phyloP scores from a whole-genome alignment of 2,329 filamentous ascomycete genomes.

The Hymenoscyphus fraxineus region DNA sequence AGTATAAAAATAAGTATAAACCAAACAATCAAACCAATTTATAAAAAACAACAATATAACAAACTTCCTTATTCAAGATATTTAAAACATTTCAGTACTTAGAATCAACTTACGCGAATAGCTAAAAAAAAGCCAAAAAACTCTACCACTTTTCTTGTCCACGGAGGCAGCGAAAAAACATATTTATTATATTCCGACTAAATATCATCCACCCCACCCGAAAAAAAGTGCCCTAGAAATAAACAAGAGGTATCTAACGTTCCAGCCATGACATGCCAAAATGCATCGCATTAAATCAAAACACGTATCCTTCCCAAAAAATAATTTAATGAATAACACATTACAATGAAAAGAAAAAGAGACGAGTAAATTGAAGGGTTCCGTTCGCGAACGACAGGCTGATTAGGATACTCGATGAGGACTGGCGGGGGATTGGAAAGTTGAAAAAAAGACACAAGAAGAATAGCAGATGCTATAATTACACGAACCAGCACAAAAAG shows the following conservation, averaged over 20 bases:
- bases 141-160: too few relatives aligned
- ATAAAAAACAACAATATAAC: too few relatives aligned
- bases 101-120: too few relatives aligned
- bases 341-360: constrained; percentile 4
- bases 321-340: constrained; percentile 13
- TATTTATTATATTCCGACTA: background rate
- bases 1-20: too few relatives aligned
- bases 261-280: constrained; percentile 25
- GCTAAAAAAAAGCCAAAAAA: too few relatives aligned
- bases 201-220: background rate
- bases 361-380: background rate
- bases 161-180: background rate
- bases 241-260: constrained; percentile 8
- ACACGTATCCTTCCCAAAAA: constrained; percentile 15
- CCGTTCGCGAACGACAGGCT: constrained; percentile 6
- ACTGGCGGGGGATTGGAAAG: constrained; percentile 12
- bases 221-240: background rate
- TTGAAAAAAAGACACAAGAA: constrained; percentile 8
- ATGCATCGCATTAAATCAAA: constrained; percentile 20
- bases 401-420: constrained; percentile 7
- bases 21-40: too few relatives aligned
- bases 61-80: too few relatives aligned
- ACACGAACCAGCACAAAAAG: constrained; percentile 25
- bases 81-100: too few relatives aligned
- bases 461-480: constrained; percentile 21